A percentile compares a stretch with the other conserved stretches of the same genome.
Evolutionary conservation across 257 asterid genomes (phyloP).

Genomic region (Primulina eburnea): DNA sequence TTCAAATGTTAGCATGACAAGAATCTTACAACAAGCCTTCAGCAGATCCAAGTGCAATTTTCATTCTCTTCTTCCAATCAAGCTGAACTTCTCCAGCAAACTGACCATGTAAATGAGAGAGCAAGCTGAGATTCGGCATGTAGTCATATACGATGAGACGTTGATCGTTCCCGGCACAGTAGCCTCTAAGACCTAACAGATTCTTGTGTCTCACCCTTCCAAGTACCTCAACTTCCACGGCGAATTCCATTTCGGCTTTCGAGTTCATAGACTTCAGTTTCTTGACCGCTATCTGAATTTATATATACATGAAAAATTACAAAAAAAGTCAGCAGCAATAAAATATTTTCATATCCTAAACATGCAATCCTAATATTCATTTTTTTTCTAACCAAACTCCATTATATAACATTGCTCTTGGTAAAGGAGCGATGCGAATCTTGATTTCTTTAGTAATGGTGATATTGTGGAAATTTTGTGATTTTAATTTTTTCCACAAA

Average conservation of each 20-base stretch:
- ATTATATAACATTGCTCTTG: too few relatives aligned
- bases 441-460: too few relatives aligned
- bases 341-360: not conserved
- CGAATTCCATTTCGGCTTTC: conserved; percentile 88
- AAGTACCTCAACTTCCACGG: conserved; percentile 82
- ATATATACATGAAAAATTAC: not conserved
- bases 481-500: too few relatives aligned
- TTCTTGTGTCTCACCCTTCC: conserved; percentile 86
- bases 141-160: conserved; percentile 77
- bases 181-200: conserved; percentile 72
- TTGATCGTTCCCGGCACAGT: conserved; percentile 69
- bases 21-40: conserved; percentile 65
- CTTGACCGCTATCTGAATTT: conserved; percentile 76
- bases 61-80: conserved; percentile 74
- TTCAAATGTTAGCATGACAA: not conserved
- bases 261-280: conserved; percentile 76
- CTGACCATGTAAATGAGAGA: conserved; percentile 80
- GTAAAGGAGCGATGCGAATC: too few relatives aligned
- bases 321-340: not conserved
- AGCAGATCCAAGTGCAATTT: conserved; percentile 66
- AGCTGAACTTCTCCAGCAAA: conserved; percentile 55
- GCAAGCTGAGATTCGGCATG: conserved; percentile 85
- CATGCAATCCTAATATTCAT: not conserved
- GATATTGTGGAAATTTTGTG: too few relatives aligned
- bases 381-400: not conserved